Percentiles rank a stretch among this genome's conserved stretches.
These are phyloP conservation scores for Dothistroma septosporum DNA, from an alignment of 2,329 filamentous ascomycete species.

Conservation along the genomic window DNA sequence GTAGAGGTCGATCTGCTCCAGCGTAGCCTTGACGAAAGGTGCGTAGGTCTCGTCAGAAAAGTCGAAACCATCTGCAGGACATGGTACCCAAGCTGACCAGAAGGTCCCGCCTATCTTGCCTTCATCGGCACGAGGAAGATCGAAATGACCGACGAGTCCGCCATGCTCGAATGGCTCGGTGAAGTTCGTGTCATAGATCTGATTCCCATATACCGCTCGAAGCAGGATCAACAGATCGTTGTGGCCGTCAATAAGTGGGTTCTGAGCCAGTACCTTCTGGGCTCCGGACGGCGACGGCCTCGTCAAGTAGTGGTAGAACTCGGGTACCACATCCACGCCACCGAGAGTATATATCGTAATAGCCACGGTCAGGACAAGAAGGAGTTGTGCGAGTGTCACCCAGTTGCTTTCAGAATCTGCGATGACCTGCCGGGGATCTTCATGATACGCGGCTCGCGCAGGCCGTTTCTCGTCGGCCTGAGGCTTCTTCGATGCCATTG, in stretches of 20 bases:
- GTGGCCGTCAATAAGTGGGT: slow-evolving; percentile 63
- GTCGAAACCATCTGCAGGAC: slow-evolving; percentile 67
- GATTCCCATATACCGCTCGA: slow-evolving; percentile 64
- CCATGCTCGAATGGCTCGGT: slow-evolving; percentile 69
- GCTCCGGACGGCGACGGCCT: slow-evolving; percentile 17
- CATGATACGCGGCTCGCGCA: neutral
- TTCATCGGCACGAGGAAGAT: slow-evolving; percentile 67
- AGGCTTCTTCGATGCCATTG: neutral
- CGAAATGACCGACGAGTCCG: slow-evolving; percentile 65
- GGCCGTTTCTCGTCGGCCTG: slow-evolving; percentile 7
- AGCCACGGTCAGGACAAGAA: slow-evolving; percentile 15
- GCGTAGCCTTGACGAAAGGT: slow-evolving; percentile 60
- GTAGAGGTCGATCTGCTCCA: slow-evolving; percentile 72
- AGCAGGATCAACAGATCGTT: slow-evolving; percentile 79
- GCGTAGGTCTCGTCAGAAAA: slow-evolving; percentile 71
- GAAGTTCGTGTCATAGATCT: slow-evolving; percentile 67
- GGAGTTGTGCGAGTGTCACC: slow-evolving; percentile 10
- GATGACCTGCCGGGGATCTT: slow-evolving; percentile 12
- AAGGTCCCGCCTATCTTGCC: slow-evolving; percentile 82
- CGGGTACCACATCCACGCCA: slow-evolving; percentile 11
- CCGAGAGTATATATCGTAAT: slow-evolving; percentile 8
- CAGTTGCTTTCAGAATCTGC: slow-evolving; percentile 13
- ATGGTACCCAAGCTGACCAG: slow-evolving; percentile 82
- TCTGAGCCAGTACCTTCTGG: slow-evolving; percentile 25
- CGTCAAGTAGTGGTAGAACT: slow-evolving; percentile 6